A percentile compares a stretch with the other conserved stretches of the same genome.
phyloP scores from a whole-genome alignment of 495 filamentous ascomycete species.

The Trichocladium uniseriatum region DNA sequence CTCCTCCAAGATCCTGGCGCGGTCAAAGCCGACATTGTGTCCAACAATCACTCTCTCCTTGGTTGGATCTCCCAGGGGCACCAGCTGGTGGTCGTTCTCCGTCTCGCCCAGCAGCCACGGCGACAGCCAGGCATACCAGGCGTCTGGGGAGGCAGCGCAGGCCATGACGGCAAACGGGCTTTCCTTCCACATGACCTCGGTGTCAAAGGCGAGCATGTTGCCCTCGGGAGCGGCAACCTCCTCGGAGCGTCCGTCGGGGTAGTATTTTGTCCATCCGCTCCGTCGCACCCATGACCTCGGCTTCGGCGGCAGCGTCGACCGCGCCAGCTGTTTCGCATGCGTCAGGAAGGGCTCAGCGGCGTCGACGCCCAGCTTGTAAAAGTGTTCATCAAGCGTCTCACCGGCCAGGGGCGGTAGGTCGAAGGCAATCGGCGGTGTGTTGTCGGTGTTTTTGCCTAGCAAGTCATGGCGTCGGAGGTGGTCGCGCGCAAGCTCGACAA shows the following conservation, averaged over 20 bases:
- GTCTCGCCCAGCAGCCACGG: conserved; percentile 88
- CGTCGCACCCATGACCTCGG: conserved; percentile 70
- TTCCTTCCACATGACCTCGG: conserved; percentile 92
- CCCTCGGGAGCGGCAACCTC: conserved; percentile 68
- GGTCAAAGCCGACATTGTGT: conserved; percentile 94
- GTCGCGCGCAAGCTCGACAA: conserved; percentile 68
- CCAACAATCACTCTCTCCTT: conserved; percentile 71
- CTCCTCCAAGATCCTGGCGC: conserved; percentile 81
- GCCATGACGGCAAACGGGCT: conserved; percentile 92
- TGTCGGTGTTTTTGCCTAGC: conserved; percentile 79
- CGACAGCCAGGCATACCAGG: conserved; percentile 97
- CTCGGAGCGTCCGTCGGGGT: conserved; percentile 58
- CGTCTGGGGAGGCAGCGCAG: conserved; percentile 73
- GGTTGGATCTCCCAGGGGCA: conserved; percentile 71
- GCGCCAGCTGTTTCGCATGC: conserved; percentile 63
- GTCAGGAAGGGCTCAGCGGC: conserved; percentile 78
- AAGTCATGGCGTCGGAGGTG: conserved; percentile 84
- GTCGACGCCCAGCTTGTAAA: conserved; percentile 81
- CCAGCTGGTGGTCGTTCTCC: conserved; percentile 64
- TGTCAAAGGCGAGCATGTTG: conserved; percentile 82
- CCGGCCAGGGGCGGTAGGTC: conserved; percentile 76
- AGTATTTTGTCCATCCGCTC: conserved; percentile 94
- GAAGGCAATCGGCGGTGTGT: conserved; percentile 66
- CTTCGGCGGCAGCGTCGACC: conserved; percentile 54
- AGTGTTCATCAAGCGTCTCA: conserved; percentile 83